A percentile compares a stretch with the other conserved stretches of the same genome.
phyloP scores from a whole-genome alignment of 2,329 filamentous ascomycete genomes.

The Xylaria sp. region DNA sequence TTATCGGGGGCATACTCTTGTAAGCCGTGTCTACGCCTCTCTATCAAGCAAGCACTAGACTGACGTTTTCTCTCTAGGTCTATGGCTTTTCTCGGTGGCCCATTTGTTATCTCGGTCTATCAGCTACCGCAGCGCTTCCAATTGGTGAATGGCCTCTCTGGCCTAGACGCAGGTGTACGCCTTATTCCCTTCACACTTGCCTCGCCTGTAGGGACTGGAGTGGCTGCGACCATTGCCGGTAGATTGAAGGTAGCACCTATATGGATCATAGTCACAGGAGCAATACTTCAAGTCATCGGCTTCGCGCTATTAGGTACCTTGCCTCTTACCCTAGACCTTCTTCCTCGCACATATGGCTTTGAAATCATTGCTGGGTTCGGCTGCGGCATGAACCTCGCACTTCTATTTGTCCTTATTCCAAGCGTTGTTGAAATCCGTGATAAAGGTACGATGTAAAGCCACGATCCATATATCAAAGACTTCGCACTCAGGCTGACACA shows the following conservation, averaged over 20 bases:
- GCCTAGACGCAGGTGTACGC: slow-evolving; percentile 35
- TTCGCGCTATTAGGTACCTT: slow-evolving; percentile 35
- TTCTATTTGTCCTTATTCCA: slow-evolving; percentile 36
- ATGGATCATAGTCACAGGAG: slow-evolving; percentile 31
- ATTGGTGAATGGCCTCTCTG: slow-evolving; percentile 31
- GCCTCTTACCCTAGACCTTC: slow-evolving; percentile 16
- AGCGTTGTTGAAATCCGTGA: slow-evolving; percentile 26
- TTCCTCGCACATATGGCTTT: slow-evolving; percentile 30
- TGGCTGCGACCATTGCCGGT: slow-evolving; percentile 19
- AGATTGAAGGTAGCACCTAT: slow-evolving; percentile 36
- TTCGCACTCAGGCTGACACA: not conserved
- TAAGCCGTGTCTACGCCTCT: not conserved
- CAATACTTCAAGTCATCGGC: slow-evolving; percentile 35
- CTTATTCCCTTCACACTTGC: slow-evolving; percentile 35
- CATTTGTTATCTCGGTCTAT: slow-evolving; percentile 25
- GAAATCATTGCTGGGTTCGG: slow-evolving; percentile 38
- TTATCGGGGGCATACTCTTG: not conserved
- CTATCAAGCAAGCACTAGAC: too few species aligned
- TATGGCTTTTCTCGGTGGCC: slow-evolving; percentile 24
- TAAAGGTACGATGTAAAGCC: slow-evolving; percentile 21
- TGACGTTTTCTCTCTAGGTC: not conserved
- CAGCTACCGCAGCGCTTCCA: slow-evolving; percentile 39
- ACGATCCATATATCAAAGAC: too few species aligned
- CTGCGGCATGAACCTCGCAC: slow-evolving; percentile 33
- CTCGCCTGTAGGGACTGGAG: slow-evolving; percentile 17